A percentile compares a stretch with the other conserved stretches of the same genome.
phyloP scores from a whole-genome alignment of 768 basidiomycete species.

The Mycena rebaudengoi region DNA sequence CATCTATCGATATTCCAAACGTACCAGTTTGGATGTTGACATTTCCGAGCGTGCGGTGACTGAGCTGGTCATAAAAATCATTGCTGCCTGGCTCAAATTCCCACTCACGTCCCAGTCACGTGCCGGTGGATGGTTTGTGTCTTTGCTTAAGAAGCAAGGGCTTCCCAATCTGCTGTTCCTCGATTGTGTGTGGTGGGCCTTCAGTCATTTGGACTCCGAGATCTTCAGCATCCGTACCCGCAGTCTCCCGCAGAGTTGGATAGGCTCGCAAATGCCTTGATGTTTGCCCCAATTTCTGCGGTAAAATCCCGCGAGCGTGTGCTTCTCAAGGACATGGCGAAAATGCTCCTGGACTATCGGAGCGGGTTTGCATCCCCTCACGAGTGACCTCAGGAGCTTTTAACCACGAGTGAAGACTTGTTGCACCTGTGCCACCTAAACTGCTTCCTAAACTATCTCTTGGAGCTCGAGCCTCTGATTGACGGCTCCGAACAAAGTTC shows the following conservation, averaged over 20 bases:
- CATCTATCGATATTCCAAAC: not conserved
- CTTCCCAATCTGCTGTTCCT: not conserved
- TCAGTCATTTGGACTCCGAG: not conserved
- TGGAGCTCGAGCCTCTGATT: constrained; percentile 4
- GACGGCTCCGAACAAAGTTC: not conserved
- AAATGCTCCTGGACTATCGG: not conserved
- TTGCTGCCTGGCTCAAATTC: not conserved
- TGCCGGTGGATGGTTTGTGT: not conserved
- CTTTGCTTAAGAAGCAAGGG: not conserved
- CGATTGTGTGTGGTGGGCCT: not conserved
- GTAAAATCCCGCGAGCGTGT: not conserved
- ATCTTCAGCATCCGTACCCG: not conserved
- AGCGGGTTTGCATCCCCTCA: too few relatives aligned
- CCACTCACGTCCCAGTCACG: not conserved
- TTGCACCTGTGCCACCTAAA: not conserved
- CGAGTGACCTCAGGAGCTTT: not conserved
- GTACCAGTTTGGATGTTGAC: not conserved
- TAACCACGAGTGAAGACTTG: not conserved
- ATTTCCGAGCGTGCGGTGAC: not conserved
- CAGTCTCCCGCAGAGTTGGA: not conserved
- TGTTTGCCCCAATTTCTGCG: not conserved
- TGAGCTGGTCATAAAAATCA: not conserved
- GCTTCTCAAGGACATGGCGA: not conserved
- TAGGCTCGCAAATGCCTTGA: not conserved
- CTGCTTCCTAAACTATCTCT: not conserved